phyloP scores from a whole-genome alignment of 371 early-diverging fungal species.

The Apophysomyces ossiformis region DNA sequence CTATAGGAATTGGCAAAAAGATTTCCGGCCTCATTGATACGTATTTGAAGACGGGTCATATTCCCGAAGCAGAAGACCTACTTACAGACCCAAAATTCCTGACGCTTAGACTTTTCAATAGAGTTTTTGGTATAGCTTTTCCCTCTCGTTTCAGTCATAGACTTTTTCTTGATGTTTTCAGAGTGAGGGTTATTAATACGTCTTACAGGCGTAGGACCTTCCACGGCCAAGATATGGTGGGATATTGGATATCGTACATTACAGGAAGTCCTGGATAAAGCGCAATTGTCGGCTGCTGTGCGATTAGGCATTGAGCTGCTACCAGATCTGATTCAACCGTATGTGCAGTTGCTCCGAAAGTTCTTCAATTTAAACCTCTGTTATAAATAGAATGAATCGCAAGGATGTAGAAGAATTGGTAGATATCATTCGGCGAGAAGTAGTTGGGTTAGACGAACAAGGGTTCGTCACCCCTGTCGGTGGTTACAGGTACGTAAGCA shows the following conservation, averaged over 20 bases:
- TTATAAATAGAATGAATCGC: constrained; percentile 38
- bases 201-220: constrained; percentile 45
- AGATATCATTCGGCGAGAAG: constrained; percentile 34
- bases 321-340: constrained; percentile 49
- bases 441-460: constrained; percentile 31
- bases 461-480: constrained; percentile 47
- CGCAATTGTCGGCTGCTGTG: constrained; percentile 33
- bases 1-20: constrained; percentile 50
- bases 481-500: constrained; percentile 42
- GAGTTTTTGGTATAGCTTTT: constrained; percentile 43
- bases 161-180: too few species aligned
- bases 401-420: constrained; percentile 53
- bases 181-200: neutral
- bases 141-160: neutral
- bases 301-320: constrained; percentile 43
- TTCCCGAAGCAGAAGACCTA: constrained; percentile 46
- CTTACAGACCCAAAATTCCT: constrained; percentile 33
- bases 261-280: constrained; percentile 39
- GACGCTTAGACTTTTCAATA: constrained; percentile 34
- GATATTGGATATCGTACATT: constrained; percentile 51
- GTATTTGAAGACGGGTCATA: constrained; percentile 46
- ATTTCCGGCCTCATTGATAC: constrained; percentile 39
- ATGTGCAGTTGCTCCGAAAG: neutral
- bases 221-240: constrained; percentile 55
- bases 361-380: neutral